These are phyloP conservation scores for Tuber magnatum DNA, from an alignment of 495 filamentous ascomycete species.

Conservation along the genomic window DNA sequence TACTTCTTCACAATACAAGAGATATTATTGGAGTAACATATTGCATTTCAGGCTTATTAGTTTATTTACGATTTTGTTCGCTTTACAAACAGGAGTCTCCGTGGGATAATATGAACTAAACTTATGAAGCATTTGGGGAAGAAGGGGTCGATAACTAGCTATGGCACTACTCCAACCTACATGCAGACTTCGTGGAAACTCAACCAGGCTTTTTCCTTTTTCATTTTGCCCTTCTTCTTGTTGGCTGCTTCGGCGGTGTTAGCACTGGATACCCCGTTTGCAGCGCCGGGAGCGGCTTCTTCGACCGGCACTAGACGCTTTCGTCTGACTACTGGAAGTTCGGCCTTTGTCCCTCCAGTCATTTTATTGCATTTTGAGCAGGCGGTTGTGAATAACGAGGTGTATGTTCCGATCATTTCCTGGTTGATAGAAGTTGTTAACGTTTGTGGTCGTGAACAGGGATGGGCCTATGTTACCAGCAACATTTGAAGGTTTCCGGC, in stretches of 20 bases:
- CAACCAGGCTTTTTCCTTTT: conserved; percentile 32
- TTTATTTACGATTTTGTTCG: background rate
- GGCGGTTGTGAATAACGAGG: conserved; percentile 22
- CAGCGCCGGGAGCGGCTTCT: background rate
- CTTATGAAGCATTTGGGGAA: background rate
- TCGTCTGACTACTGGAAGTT: conserved; percentile 34
- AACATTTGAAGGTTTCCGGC: conserved; percentile 37
- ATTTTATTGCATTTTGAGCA: conserved; percentile 36
- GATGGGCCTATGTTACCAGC: conserved; percentile 11
- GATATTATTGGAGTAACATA: background rate
- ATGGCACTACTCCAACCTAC: conserved; percentile 1
- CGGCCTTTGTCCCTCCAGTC: conserved; percentile 34
- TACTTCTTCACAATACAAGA: background rate
- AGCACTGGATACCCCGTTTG: background rate
- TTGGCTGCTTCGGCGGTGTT: background rate
- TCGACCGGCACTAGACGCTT: conserved; percentile 23
- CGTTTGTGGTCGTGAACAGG: background rate
- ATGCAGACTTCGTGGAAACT: conserved; percentile 35
- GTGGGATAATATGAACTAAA: background rate
- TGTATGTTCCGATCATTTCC: conserved; percentile 37
- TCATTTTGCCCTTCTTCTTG: conserved; percentile 28
- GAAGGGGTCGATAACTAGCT: background rate
- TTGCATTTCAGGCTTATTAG: background rate
- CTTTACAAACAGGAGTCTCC: background rate
- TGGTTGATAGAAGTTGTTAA: conserved; percentile 9